Evolutionary conservation across 2,329 filamentous ascomycete species (phyloP).

Genomic region (Aspergillus proliferans): DNA sequence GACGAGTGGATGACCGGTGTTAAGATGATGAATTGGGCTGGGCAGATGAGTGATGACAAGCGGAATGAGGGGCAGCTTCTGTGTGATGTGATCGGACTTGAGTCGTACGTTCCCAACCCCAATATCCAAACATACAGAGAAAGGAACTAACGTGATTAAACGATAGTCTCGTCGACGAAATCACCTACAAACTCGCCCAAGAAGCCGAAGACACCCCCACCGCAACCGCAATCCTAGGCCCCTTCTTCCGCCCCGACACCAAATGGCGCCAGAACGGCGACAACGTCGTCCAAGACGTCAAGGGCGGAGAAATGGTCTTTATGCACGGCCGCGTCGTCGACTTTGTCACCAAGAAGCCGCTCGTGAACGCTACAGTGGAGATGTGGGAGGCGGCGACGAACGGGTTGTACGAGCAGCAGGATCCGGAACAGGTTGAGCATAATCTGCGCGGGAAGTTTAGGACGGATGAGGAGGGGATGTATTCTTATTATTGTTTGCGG

Average conservation of each 20-base stretch:
- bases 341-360: slow-evolving; percentile 56
- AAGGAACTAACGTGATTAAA: not conserved
- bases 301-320: slow-evolving; percentile 51
- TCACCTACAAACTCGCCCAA: slow-evolving; percentile 61
- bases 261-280: slow-evolving; percentile 64
- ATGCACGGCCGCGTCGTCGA: slow-evolving; percentile 60
- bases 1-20: slow-evolving; percentile 55
- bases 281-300: slow-evolving; percentile 51
- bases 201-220: slow-evolving; percentile 53
- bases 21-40: slow-evolving; percentile 55
- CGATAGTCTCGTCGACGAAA: slow-evolving; percentile 66
- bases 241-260: slow-evolving; percentile 73
- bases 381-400: slow-evolving; percentile 78
- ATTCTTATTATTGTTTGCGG: slow-evolving; percentile 56
- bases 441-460: slow-evolving; percentile 68
- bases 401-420: slow-evolving; percentile 66
- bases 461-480: slow-evolving; percentile 60
- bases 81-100: slow-evolving; percentile 54
- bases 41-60: slow-evolving; percentile 56
- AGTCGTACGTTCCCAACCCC: slow-evolving; percentile 38
- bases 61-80: slow-evolving; percentile 59
- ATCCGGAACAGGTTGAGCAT: slow-evolving; percentile 61
- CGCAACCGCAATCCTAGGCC: slow-evolving; percentile 72
- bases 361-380: slow-evolving; percentile 62
- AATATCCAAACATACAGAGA: not conserved